Evolutionary conservation across 73 alveolate genomes (phyloP).

Genomic region (Tetrahymena borealis): DNA sequence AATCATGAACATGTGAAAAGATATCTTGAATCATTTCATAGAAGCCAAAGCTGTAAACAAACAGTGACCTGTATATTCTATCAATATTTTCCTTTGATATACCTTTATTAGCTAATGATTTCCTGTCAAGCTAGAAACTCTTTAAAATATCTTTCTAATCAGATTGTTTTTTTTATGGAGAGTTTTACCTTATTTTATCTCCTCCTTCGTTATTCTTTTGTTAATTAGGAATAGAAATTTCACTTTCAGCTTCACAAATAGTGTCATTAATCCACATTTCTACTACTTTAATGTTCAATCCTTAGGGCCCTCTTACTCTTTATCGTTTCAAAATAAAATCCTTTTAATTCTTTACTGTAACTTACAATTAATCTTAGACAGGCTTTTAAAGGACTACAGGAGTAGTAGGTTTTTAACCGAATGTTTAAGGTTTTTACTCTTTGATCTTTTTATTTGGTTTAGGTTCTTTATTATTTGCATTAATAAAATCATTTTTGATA

Average conservation of each 20-base stretch:
- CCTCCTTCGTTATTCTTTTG: too few relatives aligned
- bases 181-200: neutral
- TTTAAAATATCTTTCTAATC: conserved; percentile 25
- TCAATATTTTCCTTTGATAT: conserved; percentile 32
- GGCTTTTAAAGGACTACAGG: neutral
- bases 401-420: neutral
- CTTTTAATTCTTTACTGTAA: neutral
- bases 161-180: neutral
- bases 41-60: conserved; percentile 57
- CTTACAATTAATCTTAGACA: neutral
- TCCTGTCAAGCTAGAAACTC: conserved; percentile 30
- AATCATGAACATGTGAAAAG: conserved; percentile 12
- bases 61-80: conserved; percentile 46
- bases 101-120: conserved; percentile 15
- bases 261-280: conserved; percentile 45
- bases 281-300: conserved; percentile 30
- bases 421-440: neutral
- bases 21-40: conserved; percentile 45
- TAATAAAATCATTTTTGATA: neutral
- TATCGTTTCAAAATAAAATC: neutral
- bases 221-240: too few relatives aligned
- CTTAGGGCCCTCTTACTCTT: neutral
- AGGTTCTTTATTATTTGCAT: neutral
- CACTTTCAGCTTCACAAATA: conserved; percentile 9
- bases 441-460: neutral